Evolutionary conservation across 2,329 filamentous ascomycete species (phyloP).

Genomic region (Sarocladium brachiariae): DNA sequence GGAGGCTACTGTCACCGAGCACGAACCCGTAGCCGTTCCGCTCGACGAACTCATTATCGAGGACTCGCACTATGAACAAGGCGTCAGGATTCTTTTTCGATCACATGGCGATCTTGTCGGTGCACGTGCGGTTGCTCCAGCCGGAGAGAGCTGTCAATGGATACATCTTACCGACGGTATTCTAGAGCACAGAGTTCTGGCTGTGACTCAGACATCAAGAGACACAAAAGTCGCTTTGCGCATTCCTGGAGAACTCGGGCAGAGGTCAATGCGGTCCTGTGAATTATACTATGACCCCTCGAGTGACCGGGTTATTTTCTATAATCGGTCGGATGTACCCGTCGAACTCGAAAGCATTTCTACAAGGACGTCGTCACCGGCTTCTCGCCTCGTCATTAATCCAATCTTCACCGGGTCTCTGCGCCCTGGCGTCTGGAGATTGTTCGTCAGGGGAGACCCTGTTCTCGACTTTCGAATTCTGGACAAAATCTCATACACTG

Average conservation of each 20-base stretch:
- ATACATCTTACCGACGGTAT: slow-evolving; percentile 20
- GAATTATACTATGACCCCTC: slow-evolving; percentile 54
- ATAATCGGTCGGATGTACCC: slow-evolving; percentile 49
- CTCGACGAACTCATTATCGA: slow-evolving; percentile 46
- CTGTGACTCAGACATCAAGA: slow-evolving; percentile 52
- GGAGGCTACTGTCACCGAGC: slow-evolving; percentile 19
- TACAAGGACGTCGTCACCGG: slow-evolving; percentile 15
- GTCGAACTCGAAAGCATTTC: slow-evolving; percentile 42
- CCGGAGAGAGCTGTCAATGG: slow-evolving; percentile 50
- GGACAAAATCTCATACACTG: slow-evolving; percentile 42
- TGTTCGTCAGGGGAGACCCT: slow-evolving; percentile 40
- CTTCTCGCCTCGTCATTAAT: slow-evolving; percentile 35
- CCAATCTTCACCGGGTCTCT: slow-evolving; percentile 39
- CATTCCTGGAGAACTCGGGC: slow-evolving; percentile 41
- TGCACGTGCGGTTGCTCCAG: slow-evolving; percentile 49
- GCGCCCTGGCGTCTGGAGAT: slow-evolving; percentile 50
- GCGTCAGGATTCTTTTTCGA: slow-evolving; percentile 51
- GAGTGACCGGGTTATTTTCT: slow-evolving; percentile 51
- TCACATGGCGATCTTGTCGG: slow-evolving; percentile 44
- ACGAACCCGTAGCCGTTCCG: slow-evolving; percentile 38
- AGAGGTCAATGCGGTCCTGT: slow-evolving; percentile 39
- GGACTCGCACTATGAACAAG: slow-evolving; percentile 45
- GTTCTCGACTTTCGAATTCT: slow-evolving; percentile 53
- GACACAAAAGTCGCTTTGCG: slow-evolving; percentile 55
- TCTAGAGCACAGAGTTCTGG: slow-evolving; percentile 45